phyloP scores from a whole-genome alignment of 257 asterid genomes.

The Anisodus acutangulus region DNA sequence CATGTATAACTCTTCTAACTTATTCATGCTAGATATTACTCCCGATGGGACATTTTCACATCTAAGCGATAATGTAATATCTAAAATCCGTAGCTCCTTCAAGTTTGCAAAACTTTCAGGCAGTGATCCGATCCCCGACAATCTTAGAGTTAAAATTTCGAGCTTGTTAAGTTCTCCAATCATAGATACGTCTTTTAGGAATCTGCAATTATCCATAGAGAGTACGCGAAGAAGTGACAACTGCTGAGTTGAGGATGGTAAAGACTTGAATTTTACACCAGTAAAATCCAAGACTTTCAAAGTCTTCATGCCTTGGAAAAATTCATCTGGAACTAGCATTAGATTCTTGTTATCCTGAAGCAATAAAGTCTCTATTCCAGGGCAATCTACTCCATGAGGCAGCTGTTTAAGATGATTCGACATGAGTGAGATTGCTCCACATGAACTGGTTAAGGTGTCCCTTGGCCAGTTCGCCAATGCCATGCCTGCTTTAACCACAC shows the following conservation, averaged over 20 bases:
- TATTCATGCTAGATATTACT: neutral
- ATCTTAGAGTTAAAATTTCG: neutral
- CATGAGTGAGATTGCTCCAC: neutral
- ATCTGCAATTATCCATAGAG: neutral
- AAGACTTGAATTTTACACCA: neutral
- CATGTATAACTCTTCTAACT: conserved; percentile 16
- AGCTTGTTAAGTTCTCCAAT: neutral
- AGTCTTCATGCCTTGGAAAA: neutral
- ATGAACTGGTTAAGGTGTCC: neutral
- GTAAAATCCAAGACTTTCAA: neutral
- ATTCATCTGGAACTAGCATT: neutral
- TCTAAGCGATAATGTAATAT: neutral
- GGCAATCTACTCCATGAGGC: neutral
- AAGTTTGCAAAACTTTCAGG: neutral
- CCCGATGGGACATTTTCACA: neutral
- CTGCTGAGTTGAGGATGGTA: neutral
- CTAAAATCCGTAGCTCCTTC: neutral
- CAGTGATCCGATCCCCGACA: neutral
- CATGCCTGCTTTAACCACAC: neutral
- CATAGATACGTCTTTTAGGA: neutral
- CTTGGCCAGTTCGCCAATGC: neutral
- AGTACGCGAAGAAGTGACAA: neutral
- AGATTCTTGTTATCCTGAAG: neutral
- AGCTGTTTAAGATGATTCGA: neutral
- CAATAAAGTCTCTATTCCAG: neutral